These are phyloP conservation scores for Heritiera littoralis DNA, from an alignment of 345 rosid genomes.

Conservation along the genomic window DNA sequence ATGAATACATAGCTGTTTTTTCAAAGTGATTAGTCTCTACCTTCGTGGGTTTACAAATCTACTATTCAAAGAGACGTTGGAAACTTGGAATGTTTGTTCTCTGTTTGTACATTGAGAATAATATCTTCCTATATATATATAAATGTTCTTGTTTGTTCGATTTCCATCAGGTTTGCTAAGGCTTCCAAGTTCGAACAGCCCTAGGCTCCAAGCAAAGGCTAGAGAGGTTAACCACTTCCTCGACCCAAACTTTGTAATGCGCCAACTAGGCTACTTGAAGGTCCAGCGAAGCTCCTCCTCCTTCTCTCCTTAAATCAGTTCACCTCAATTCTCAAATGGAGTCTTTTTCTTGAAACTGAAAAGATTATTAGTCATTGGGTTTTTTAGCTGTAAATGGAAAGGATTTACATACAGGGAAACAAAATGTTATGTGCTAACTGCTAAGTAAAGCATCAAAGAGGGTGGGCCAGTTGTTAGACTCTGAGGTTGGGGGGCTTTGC, in stretches of 20 bases:
- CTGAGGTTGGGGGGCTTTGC: not conserved
- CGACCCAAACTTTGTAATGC: not conserved
- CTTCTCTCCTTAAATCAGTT: not conserved
- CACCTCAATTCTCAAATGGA: not conserved
- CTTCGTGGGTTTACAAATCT: not conserved
- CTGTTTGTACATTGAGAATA: not conserved
- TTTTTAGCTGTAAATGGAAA: not conserved
- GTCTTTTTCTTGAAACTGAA: not conserved
- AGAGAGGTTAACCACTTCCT: not conserved
- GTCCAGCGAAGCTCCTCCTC: not conserved
- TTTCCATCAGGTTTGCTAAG: not conserved
- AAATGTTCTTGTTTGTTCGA: constrained; percentile 3
- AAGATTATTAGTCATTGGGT: not conserved
- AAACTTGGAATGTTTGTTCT: not conserved
- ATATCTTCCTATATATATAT: not conserved
- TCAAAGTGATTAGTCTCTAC: not conserved
- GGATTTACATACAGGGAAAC: not conserved
- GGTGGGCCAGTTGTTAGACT: not conserved
- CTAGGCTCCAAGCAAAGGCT: not conserved
- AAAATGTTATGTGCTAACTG: not conserved
- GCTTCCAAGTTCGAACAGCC: too few relatives aligned
- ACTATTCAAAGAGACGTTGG: not conserved
- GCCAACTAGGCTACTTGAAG: not conserved
- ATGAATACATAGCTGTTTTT: not conserved
- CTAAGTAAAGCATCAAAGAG: not conserved